Evolutionary conservation across 257 asterid genomes (phyloP).

Genomic region (Eucommia ulmoides): DNA sequence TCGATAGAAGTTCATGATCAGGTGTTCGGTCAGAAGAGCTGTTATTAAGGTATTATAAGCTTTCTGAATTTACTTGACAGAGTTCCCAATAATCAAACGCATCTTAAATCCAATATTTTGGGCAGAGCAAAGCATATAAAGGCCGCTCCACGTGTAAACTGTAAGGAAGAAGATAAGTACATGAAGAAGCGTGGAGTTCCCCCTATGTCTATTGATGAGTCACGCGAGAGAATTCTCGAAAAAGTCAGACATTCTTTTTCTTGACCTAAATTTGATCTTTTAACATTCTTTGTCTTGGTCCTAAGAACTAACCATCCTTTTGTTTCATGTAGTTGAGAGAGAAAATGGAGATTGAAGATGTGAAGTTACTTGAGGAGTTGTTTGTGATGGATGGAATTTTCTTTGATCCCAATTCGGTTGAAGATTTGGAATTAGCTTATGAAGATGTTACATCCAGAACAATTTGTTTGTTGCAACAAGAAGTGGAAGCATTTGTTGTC

Average conservation of each 20-base stretch:
- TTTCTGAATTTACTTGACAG: too few species aligned
- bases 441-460: conserved; percentile 55
- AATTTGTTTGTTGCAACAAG: conserved; percentile 41
- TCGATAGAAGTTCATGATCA: too few species aligned
- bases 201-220: conserved; percentile 28
- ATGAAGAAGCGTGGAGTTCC: conserved; percentile 11
- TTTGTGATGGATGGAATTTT: conserved; percentile 56
- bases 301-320: conserved; percentile 14
- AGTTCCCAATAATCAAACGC: too few species aligned
- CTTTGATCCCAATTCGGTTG: conserved; percentile 46
- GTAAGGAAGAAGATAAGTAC: conserved; percentile 38
- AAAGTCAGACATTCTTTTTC: conserved; percentile 30
- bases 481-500: conserved; percentile 29
- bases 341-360: conserved; percentile 40
- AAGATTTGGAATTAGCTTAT: conserved; percentile 43
- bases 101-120: too few species aligned
- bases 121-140: conserved; percentile 77
- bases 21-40: too few species aligned
- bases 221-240: conserved; percentile 41
- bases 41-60: too few species aligned
- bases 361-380: conserved; percentile 58
- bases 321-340: conserved; percentile 37
- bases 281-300: conserved; percentile 5
- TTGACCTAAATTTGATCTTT: too few species aligned
- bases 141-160: conserved; percentile 26